These are phyloP conservation scores for Parastagonospora nodorum DNA, from an alignment of 2,329 filamentous ascomycete species.

Conservation along the genomic window DNA sequence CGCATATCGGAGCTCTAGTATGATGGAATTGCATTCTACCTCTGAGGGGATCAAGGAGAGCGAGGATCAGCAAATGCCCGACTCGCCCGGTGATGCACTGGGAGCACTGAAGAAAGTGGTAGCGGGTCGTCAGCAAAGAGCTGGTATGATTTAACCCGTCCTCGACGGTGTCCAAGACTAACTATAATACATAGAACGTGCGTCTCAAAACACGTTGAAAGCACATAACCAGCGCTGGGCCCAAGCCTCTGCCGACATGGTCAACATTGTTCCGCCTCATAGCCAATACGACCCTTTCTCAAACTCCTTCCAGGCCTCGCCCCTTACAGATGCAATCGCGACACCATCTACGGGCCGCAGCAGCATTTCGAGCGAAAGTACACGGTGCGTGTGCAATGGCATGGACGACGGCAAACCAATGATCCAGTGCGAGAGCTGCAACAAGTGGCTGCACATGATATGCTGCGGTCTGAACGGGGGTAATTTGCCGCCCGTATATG, in stretches of 20 bases:
- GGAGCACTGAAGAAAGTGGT: constrained; percentile 49
- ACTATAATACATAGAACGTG: constrained; percentile 23
- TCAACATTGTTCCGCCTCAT: constrained; percentile 21
- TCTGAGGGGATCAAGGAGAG: constrained; percentile 22
- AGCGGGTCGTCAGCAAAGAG: constrained; percentile 42
- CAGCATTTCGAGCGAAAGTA: constrained; percentile 56
- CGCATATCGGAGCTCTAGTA: constrained; percentile 36
- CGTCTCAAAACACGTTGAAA: constrained; percentile 45
- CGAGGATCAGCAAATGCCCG: constrained; percentile 32
- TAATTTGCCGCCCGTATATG: constrained; percentile 50
- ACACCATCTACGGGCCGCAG: constrained; percentile 61
- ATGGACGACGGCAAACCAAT: constrained; percentile 60
- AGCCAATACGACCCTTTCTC: constrained; percentile 42
- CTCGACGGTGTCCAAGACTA: too few relatives aligned
- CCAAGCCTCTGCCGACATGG: constrained; percentile 48
- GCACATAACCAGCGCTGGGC: constrained; percentile 54
- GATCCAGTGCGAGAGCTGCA: constrained; percentile 68
- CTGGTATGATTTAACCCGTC: constrained; percentile 29
- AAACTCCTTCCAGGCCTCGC: constrained; percentile 46
- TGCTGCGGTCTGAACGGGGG: constrained; percentile 61
- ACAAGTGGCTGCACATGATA: constrained; percentile 65
- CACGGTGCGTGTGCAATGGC: constrained; percentile 63
- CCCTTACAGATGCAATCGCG: constrained; percentile 54
- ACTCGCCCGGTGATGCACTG: constrained; percentile 46
- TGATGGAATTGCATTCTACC: constrained; percentile 38